These are phyloP conservation scores for Saksenaea vasiformis DNA, from an alignment of 371 early-diverging fungal species.

Conservation along the genomic window DNA sequence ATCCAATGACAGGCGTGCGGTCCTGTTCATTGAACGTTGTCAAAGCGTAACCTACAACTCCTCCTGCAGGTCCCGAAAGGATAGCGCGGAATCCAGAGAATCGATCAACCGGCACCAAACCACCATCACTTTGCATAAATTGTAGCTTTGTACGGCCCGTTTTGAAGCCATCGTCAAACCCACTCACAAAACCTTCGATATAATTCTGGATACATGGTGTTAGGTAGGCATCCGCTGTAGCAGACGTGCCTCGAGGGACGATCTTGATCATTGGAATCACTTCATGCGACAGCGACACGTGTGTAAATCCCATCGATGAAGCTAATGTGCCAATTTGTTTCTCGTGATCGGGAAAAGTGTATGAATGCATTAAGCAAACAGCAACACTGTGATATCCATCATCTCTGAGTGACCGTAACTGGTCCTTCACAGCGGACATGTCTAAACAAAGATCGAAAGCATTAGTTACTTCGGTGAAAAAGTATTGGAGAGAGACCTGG, in stretches of 20 bases:
- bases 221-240: conserved; percentile 91
- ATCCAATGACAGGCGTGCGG: conserved; percentile 69
- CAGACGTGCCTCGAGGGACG: conserved; percentile 90
- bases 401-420: conserved; percentile 64
- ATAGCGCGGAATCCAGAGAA: conserved; percentile 92
- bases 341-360: conserved; percentile 91
- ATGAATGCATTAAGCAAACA: conserved; percentile 91
- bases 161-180: conserved; percentile 79
- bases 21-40: conserved; percentile 69
- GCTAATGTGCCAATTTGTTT: conserved; percentile 70
- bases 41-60: conserved; percentile 91
- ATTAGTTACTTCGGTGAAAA: not conserved
- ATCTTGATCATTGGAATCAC: conserved; percentile 94
- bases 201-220: conserved; percentile 90
- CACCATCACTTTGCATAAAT: conserved; percentile 98
- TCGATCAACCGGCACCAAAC: conserved; percentile 78
- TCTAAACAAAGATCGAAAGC: conserved; percentile 11
- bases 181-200: conserved; percentile 78
- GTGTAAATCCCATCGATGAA: conserved; percentile 75
- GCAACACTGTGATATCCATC: conserved; percentile 85
- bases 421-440: conserved; percentile 44
- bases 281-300: conserved; percentile 81
- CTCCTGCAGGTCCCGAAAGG: conserved; percentile 95
- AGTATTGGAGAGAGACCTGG: conserved; percentile 58
- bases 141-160: conserved; percentile 68